Base-by-base conservation (phyloP, 495 filamentous ascomycete species). In the Hypoxylon fuscum region DNA sequence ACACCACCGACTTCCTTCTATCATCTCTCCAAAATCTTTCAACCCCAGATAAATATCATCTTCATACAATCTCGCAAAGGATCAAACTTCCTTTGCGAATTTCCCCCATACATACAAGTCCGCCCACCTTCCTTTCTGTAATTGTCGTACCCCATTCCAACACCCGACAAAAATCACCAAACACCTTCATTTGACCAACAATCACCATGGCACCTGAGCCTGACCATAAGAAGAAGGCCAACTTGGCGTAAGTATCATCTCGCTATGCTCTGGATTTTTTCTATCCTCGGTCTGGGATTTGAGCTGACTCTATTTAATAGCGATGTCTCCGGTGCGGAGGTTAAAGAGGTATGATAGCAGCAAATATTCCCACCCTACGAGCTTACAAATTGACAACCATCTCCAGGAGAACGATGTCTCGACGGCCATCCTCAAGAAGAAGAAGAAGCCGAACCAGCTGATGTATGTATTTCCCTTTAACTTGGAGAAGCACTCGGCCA, bases 381-480 rank as follows among this genome's bases (percentile, higher is more conserved):
- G 58, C 44, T 63, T 64, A 68, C 40, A 70, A 41, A 56, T 66
- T 74, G 45, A 76, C 65, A 42, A 49, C 48, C 31, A 48, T 4
- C 29, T 64, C 34, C 72, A 96, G 92, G 88, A 88, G 61, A 89
- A 97, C 70, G 94, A 96, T 68, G 94, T 90, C 40, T 85, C 95
- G n/a, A 98, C 96, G 14, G 95, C 95, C 65, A 98, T 98, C 62
- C 86, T 98, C 65, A 97, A 96, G 82, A 97, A 97, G 85, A 98
- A 98, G 87, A 98, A 98, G 93, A 98, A 98, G 93, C 93, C 93
- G 58, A 98, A 98, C 80, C 93, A 91, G 59, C 78, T 98, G 77
- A 96, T 98, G 92, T 93, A 83, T 70, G 90, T 77, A 54, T 44
- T 15, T 46, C 14, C 15, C 43, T 37, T 63, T 32, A 18, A 9